phyloP scores from a whole-genome alignment of 345 rosid species.

The rapeseed (Brassica napus) region Da-Ae NC_063447.1:5010501-5011000 shows the following conservation, averaged over 20 bases:
- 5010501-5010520: slow-evolving; percentile 46
- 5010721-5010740: not conserved
- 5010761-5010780: not conserved
- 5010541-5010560: slow-evolving; percentile 43
- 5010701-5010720: slow-evolving; percentile 24
- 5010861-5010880: slow-evolving; percentile 30
- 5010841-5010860: not conserved
- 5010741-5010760: not conserved
- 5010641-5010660: slow-evolving; percentile 33
- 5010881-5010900: slow-evolving; percentile 17
- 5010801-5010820: not conserved
- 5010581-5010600: slow-evolving; percentile 31
- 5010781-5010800: not conserved
- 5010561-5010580: slow-evolving; percentile 39
- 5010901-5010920: slow-evolving; percentile 39
- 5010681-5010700: slow-evolving; percentile 20
- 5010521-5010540: slow-evolving; percentile 40
- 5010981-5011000: slow-evolving; percentile 40
- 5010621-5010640: slow-evolving; percentile 30
- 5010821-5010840: not conserved
- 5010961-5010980: slow-evolving; percentile 40
- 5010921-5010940: slow-evolving; percentile 9
- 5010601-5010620: slow-evolving; percentile 26
- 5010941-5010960: slow-evolving; percentile 41
- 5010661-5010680: slow-evolving; percentile 37